Evolutionary conservation across 2,329 filamentous ascomycete genomes (phyloP).

Genomic region (Scleromitrula shiraiana): DNA sequence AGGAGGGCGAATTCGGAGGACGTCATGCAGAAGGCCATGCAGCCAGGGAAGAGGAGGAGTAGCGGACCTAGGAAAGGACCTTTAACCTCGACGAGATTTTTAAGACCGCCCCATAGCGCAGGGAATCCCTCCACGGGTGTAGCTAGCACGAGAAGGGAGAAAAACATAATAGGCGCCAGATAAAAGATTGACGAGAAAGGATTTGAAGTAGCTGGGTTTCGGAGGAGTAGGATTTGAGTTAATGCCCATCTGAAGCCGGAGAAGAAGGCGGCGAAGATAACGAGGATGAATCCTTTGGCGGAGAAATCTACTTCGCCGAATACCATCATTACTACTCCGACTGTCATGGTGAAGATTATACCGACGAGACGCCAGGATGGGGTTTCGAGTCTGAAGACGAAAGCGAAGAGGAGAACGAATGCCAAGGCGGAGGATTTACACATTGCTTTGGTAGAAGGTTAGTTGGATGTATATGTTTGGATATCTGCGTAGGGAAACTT

Average conservation of each 20-base stretch:
- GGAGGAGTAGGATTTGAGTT: slow-evolving; percentile 91
- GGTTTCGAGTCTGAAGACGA: slow-evolving; percentile 82
- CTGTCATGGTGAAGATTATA: slow-evolving; percentile 87
- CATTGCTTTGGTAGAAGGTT: slow-evolving; percentile 55
- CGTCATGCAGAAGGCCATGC: slow-evolving; percentile 93
- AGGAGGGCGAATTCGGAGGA: slow-evolving; percentile 91
- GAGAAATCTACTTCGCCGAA: slow-evolving; percentile 90
- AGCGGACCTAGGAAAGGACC: slow-evolving; percentile 58
- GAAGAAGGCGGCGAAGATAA: slow-evolving; percentile 90
- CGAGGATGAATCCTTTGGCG: slow-evolving; percentile 76
- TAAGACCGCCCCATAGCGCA: slow-evolving; percentile 58
- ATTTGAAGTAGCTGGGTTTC: slow-evolving; percentile 91
- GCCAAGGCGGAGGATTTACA: slow-evolving; percentile 95
- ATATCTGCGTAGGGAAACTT: slow-evolving; percentile 30
- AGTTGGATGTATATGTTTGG: neutral
- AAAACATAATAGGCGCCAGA: slow-evolving; percentile 94
- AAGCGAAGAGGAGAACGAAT: slow-evolving; percentile 92
- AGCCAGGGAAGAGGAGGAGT: slow-evolving; percentile 81
- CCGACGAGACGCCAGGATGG: slow-evolving; percentile 77
- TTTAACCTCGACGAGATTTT: slow-evolving; percentile 55
- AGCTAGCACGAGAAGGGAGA: slow-evolving; percentile 70
- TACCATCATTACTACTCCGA: slow-evolving; percentile 96
- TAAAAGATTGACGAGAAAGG: slow-evolving; percentile 97
- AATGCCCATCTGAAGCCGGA: slow-evolving; percentile 97
- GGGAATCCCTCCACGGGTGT: slow-evolving; percentile 76